Evolutionary conservation across 2,329 filamentous ascomycete genomes (phyloP).

Genomic region (Blumeriella jaapii): DNA sequence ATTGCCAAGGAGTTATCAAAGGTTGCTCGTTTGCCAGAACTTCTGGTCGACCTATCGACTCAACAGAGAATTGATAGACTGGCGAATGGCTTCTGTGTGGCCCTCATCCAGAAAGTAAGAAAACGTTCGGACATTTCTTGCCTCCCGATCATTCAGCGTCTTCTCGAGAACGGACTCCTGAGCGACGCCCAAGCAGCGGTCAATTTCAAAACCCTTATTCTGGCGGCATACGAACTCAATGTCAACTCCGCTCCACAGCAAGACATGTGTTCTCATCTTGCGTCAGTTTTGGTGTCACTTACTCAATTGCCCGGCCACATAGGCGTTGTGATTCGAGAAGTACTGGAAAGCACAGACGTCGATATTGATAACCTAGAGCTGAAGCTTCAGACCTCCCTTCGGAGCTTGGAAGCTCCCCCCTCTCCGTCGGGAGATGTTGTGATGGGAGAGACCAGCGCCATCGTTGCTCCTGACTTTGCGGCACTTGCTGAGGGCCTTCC

Average conservation of each 20-base stretch:
- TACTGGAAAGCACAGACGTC: constrained; percentile 54
- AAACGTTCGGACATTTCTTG: constrained; percentile 47
- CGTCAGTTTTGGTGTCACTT: constrained; percentile 54
- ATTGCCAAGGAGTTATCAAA: constrained; percentile 60
- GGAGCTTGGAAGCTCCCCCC: constrained; percentile 41
- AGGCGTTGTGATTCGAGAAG: constrained; percentile 53
- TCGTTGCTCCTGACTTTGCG: constrained; percentile 24
- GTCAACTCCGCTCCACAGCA: constrained; percentile 42
- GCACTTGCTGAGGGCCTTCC: constrained; percentile 22
- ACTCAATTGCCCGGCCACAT: constrained; percentile 46
- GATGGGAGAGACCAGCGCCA: constrained; percentile 33
- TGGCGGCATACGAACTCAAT: constrained; percentile 46
- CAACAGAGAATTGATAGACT: constrained; percentile 61
- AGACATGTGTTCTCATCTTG: constrained; percentile 49
- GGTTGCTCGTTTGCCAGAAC: constrained; percentile 45
- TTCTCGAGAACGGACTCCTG: constrained; percentile 48
- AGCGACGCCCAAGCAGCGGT: constrained; percentile 52
- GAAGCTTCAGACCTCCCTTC: constrained; percentile 59
- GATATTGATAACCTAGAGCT: constrained; percentile 67
- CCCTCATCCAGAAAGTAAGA: constrained; percentile 47
- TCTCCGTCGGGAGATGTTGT: constrained; percentile 38
- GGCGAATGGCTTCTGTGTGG: constrained; percentile 58
- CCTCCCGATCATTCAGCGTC: constrained; percentile 47
- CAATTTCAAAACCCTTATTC: constrained; percentile 52
- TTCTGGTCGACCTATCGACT: constrained; percentile 49